Percentiles rank a stretch among this genome's conserved stretches.
phyloP scores from a whole-genome alignment of 352 stramenopile genomes.

The Globisporangium apiculatum region DNA sequence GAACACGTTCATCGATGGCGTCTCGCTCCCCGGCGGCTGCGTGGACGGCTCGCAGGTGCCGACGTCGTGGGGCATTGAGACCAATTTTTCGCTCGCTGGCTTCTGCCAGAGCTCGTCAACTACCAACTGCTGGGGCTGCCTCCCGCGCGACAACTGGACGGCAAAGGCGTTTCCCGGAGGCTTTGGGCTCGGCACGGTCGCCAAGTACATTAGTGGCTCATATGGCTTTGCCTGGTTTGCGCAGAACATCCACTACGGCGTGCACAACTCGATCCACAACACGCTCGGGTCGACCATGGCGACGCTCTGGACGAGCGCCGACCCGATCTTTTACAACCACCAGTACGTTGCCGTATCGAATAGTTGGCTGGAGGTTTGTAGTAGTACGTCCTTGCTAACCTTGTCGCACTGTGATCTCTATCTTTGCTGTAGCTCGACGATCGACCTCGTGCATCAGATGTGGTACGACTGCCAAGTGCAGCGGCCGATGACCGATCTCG shows the following conservation, averaged over 20 bases:
- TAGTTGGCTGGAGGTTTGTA: too few species aligned
- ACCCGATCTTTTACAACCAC: conserved; percentile 43
- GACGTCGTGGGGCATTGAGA: conserved; percentile 12
- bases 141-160: conserved; percentile 30
- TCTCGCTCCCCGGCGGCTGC: conserved; percentile 16
- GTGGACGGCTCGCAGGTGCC: conserved; percentile 13
- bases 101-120: conserved; percentile 38
- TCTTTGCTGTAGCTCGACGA: conserved; percentile 19
- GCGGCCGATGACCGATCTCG: conserved; percentile 18
- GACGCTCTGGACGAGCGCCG: conserved; percentile 25
- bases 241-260: conserved; percentile 31
- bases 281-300: conserved; percentile 24
- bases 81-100: conserved; percentile 6
- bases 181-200: conserved; percentile 28
- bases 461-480: conserved; percentile 40
- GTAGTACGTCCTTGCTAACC: too few species aligned
- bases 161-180: conserved; percentile 28
- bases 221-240: conserved; percentile 27
- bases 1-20: conserved; percentile 22
- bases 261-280: conserved; percentile 51
- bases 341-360: conserved; percentile 22
- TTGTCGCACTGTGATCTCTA: too few species aligned
- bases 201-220: conserved; percentile 17
- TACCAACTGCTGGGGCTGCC: conserved; percentile 23
- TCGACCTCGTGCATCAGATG: conserved; percentile 29